Conservation (phyloP, 1,139 yeast genomes). For the Geotrichum restrictum region DNA sequence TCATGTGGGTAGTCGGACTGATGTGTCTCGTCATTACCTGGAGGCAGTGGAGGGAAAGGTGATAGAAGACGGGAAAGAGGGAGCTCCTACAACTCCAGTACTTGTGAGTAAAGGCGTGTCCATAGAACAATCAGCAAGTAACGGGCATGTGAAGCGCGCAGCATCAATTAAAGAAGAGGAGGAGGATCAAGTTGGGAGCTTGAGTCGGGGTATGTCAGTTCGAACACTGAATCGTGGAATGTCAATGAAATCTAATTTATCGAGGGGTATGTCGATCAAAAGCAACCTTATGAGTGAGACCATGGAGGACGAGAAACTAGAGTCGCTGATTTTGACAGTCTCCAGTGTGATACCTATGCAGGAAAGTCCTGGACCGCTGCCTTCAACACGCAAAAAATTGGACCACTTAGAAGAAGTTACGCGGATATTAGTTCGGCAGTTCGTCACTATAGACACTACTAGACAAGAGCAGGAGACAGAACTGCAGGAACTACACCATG, state of each 20-base stretch:
- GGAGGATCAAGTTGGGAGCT: background rate
- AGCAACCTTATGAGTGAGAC: conserved; percentile 8
- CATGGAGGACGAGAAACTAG: conserved; percentile 15
- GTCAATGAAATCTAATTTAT: background rate
- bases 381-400: conserved; percentile 14
- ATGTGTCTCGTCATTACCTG: conserved; percentile 1
- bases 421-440: conserved; percentile 11
- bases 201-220: conserved; percentile 2
- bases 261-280: conserved; percentile 6
- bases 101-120: too few relatives aligned
- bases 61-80: background rate
- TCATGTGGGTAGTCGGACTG: conserved; percentile 29
- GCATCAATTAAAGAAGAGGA: background rate
- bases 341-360: conserved; percentile 14
- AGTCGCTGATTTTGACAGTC: conserved; percentile 15
- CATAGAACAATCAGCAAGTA: too few relatives aligned
- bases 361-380: conserved; percentile 16
- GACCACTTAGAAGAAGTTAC: conserved; percentile 14
- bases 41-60: background rate
- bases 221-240: conserved; percentile 4
- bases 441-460: conserved; percentile 4
- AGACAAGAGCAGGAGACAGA: background rate
- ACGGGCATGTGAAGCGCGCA: too few relatives aligned
- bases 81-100: too few relatives aligned
- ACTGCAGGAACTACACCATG: background rate